These are phyloP conservation scores for Begonia fuchsioides DNA, from an alignment of 306 rosid genomes.

Conservation along the genomic window DNA sequence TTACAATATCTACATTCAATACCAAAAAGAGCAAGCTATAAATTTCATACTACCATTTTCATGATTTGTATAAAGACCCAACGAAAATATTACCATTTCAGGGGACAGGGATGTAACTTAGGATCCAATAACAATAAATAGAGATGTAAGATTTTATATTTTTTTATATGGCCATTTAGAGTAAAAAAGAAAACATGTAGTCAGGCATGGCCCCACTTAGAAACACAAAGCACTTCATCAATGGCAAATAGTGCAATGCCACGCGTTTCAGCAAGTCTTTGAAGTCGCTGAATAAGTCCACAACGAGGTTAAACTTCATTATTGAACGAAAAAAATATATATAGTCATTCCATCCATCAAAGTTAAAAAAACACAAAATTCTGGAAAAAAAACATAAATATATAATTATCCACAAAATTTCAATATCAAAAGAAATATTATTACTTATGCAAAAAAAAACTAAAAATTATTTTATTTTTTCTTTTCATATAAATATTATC, in stretches of 20 bases:
- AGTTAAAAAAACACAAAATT: background rate
- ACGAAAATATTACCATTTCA: too few species aligned
- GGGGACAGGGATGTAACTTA: too few species aligned
- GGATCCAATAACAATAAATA: too few species aligned
- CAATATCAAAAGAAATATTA: too few species aligned
- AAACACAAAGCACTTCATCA: conserved; percentile 93
- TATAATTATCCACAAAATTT: too few species aligned
- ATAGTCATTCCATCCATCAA: background rate
- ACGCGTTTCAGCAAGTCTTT: conserved; percentile 50
- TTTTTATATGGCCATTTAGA: background rate
- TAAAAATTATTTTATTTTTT: too few species aligned
- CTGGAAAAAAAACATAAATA: too few species aligned
- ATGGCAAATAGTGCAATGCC: conserved; percentile 89
- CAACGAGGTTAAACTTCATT: conserved; percentile 3
- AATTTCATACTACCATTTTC: too few species aligned
- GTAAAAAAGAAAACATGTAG: conserved; percentile 39
- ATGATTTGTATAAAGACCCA: too few species aligned
- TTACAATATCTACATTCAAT: background rate
- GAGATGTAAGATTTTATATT: too few species aligned
- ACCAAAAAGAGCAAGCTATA: background rate
- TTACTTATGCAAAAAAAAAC: too few species aligned
- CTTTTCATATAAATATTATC: too few species aligned
- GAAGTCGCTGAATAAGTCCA: conserved; percentile 74
- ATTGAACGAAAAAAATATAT: background rate
- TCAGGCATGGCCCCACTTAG: conserved; percentile 96